These are phyloP conservation scores for Boletellus sp. DNA, from an alignment of 768 basidiomycete species.

Conservation along the genomic window DNA sequence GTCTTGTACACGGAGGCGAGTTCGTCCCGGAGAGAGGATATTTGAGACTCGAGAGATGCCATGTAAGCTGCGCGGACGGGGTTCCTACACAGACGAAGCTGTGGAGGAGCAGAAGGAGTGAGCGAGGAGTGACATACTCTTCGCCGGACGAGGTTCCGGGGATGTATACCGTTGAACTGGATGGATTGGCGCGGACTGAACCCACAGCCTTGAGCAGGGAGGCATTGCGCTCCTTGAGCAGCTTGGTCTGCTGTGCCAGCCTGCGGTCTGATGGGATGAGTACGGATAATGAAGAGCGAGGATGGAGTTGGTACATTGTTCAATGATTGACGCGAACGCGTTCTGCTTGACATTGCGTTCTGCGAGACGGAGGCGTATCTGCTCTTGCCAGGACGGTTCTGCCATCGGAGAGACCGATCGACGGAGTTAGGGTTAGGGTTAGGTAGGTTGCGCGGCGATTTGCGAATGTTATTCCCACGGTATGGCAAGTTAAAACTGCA, in stretches of 20 bases:
- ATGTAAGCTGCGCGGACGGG: constrained; percentile 86
- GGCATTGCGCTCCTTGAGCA: constrained; percentile 89
- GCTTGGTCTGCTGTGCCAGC: constrained; percentile 86
- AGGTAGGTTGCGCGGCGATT: constrained; percentile 14
- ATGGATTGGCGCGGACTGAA: constrained; percentile 60
- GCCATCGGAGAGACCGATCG: constrained; percentile 53
- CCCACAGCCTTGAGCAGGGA: constrained; percentile 82
- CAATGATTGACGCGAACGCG: constrained; percentile 79
- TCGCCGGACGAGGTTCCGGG: constrained; percentile 52
- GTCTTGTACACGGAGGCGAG: constrained; percentile 94
- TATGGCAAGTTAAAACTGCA: constrained; percentile 1
- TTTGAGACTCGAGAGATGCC: constrained; percentile 88
- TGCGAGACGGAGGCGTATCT: constrained; percentile 70
- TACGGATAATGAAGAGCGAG: background rate
- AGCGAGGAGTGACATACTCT: constrained; percentile 50
- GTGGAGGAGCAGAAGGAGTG: background rate
- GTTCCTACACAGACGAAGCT: constrained; percentile 45
- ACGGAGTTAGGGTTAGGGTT: constrained; percentile 26
- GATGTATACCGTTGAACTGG: constrained; percentile 58
- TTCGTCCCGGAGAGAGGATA: constrained; percentile 88
- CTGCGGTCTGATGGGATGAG: constrained; percentile 64
- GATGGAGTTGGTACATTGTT: constrained; percentile 68
- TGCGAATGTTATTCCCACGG: constrained; percentile 25
- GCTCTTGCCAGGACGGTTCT: constrained; percentile 83
- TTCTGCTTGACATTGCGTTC: constrained; percentile 82